These are phyloP conservation scores for Talaromyces proteolyticus DNA, from an alignment of 495 filamentous ascomycete genomes.

Conservation along the genomic window DNA sequence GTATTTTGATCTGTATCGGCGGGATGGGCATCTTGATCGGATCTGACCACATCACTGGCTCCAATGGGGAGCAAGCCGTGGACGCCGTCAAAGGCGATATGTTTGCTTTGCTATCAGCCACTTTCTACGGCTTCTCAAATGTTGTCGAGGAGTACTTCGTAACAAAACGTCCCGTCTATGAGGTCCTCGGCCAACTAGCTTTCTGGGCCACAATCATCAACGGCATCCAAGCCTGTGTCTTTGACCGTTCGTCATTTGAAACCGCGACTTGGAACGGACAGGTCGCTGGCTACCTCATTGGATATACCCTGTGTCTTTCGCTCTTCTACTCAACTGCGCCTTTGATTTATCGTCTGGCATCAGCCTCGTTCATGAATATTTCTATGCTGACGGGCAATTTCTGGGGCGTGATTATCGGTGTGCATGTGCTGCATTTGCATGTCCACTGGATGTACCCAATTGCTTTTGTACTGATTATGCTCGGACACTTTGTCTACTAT, in stretches of 20 bases:
- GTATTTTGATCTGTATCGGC: slow-evolving; percentile 86
- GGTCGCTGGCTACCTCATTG: slow-evolving; percentile 75
- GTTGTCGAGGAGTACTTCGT: slow-evolving; percentile 91
- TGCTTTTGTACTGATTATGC: slow-evolving; percentile 85
- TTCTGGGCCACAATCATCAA: slow-evolving; percentile 90
- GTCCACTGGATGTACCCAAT: slow-evolving; percentile 93
- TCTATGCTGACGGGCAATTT: slow-evolving; percentile 91
- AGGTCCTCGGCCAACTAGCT: slow-evolving; percentile 86
- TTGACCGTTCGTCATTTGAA: slow-evolving; percentile 70
- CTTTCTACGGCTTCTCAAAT: slow-evolving; percentile 88
- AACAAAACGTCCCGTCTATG: slow-evolving; percentile 78
- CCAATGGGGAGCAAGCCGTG: slow-evolving; percentile 54
- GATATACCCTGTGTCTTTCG: slow-evolving; percentile 76
- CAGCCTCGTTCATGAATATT: slow-evolving; percentile 95
- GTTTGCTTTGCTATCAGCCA: slow-evolving; percentile 82
- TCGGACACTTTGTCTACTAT: slow-evolving; percentile 80
- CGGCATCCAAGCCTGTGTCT: slow-evolving; percentile 82
- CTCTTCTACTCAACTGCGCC: slow-evolving; percentile 88
- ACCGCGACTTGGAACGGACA: slow-evolving; percentile 53
- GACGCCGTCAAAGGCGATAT: slow-evolving; percentile 87
- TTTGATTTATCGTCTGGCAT: slow-evolving; percentile 78
- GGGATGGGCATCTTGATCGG: slow-evolving; percentile 87
- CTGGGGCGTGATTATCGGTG: slow-evolving; percentile 90
- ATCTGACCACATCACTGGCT: slow-evolving; percentile 75
- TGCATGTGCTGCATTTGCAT: slow-evolving; percentile 71